Evolutionary conservation across 164 flowering plant species (phyloP), one percentile per base, ranked within the genome.

Genomic region (Dillenia turbinata): DNA sequence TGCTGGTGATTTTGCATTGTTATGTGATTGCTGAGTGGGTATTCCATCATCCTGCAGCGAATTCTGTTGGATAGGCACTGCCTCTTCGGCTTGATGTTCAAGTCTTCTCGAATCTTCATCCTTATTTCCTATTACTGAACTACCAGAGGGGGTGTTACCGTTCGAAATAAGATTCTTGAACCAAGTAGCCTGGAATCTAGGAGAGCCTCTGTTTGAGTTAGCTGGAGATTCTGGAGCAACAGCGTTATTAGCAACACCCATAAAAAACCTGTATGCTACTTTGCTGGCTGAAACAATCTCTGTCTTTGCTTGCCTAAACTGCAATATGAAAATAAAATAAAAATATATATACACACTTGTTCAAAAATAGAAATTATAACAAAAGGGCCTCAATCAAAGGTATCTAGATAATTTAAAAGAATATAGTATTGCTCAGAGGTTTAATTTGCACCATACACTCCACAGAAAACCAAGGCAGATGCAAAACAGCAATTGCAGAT

Each of bases 281-380:
- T 82, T 92, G 76, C 98, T 89, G n/a, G 98, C 96, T 50, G 92
- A 63, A 48, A 89, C 87, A 44, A 92, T 83, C 84, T 89, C 96
- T 51, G 91, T 81, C 81, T 89, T 92, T 22, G 98, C 98, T 83
- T 92, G 96, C 65, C 85, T 80, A 3, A 86, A 79, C 96, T 92
- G 88, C 72, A 70, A 69, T 16, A 63, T 9, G n/a, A 10, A 24
- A 52, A 46, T 40, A 63, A 10, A 43, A 47, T 12, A 69, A 33
- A 33, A 4, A 33, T 33, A 33, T 6, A 33, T 33, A 33, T 5
- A 33, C 6, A 33, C 40, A 33, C 40, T 33, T 33, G 1, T 26
- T 33, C 0, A 33, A 33, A 33, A 33, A 33, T 33, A 4, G 40
- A 33, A 33, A 33, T 33, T 33, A 33, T 4, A 33, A 33, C 40